A percentile compares a stretch with the other conserved stretches of the same genome.
phyloP scores from a whole-genome alignment of 768 basidiomycete species.

The Rhodotorula kratochvilovae region DNA sequence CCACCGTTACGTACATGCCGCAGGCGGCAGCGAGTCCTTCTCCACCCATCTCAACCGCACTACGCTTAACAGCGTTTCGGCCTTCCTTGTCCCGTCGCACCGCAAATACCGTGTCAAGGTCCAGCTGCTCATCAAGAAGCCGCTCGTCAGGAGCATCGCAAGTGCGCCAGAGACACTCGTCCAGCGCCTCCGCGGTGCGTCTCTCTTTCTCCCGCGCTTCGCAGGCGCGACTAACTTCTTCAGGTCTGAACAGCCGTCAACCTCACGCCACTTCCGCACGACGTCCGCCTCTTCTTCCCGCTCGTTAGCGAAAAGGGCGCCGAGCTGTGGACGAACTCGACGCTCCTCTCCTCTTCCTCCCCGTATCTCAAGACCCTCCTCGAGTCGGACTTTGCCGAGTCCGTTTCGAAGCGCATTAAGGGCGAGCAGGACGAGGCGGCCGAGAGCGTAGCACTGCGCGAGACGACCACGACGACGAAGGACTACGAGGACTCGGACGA shows the following conservation, averaged over 20 bases:
- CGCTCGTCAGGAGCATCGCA: no score
- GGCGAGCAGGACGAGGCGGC: not conserved
- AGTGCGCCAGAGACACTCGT: no score
- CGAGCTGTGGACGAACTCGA: not conserved
- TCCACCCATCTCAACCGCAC: no score
- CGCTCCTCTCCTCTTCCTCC: not conserved
- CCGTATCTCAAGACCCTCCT: conserved; percentile 4
- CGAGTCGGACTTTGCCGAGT: not conserved
- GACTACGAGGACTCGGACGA: conserved; percentile 14
- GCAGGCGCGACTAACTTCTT: no score
- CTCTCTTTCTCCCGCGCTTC: no score
- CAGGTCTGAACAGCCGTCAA: not conserved
- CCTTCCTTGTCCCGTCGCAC: no score
- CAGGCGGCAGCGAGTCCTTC: no score
- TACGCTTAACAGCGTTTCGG: no score
- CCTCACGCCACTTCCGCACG: not conserved
- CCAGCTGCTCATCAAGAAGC: no score
- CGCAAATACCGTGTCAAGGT: no score
- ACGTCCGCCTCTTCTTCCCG: conserved; percentile 11
- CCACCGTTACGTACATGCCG: no score
- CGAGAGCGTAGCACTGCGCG: not conserved
- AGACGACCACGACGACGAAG: not conserved
- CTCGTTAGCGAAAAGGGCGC: not conserved
- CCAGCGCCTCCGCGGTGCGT: no score
- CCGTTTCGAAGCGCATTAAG: not conserved